Evolutionary conservation across 2,329 filamentous ascomycete genomes (phyloP).

Genomic region (Clarireedia sp.): DNA sequence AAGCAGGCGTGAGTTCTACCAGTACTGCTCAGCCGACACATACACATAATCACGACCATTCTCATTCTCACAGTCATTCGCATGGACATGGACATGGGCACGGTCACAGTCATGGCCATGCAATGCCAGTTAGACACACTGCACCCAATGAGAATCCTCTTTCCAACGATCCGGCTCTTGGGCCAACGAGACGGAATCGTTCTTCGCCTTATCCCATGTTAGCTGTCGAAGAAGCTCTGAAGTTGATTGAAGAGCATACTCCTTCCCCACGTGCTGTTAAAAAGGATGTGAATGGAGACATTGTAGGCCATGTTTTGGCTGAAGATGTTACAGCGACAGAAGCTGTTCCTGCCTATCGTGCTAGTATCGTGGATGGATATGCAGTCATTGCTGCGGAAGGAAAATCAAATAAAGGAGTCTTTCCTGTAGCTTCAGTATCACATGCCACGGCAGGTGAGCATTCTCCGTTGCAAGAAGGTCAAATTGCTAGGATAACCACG

Average conservation of each 20-base stretch:
- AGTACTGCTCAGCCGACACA: constrained; percentile 31
- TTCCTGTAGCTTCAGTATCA: constrained; percentile 79
- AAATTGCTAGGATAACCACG: constrained; percentile 87
- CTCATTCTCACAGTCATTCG: constrained; percentile 40
- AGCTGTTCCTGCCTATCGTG: constrained; percentile 84
- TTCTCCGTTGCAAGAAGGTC: constrained; percentile 57
- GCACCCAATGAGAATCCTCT: constrained; percentile 47
- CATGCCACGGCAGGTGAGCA: constrained; percentile 71
- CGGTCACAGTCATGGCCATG: constrained; percentile 55
- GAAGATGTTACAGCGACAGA: constrained; percentile 70
- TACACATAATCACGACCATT: constrained; percentile 38
- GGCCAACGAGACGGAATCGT: constrained; percentile 64
- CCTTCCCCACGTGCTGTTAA: constrained; percentile 52
- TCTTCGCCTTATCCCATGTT: constrained; percentile 91
- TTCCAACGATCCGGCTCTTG: constrained; percentile 54
- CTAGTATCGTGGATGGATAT: constrained; percentile 96
- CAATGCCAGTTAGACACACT: constrained; percentile 64
- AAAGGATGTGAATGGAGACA: constrained; percentile 50
- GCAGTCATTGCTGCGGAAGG: constrained; percentile 63
- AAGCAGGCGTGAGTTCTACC: constrained; percentile 54
- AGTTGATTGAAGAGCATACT: constrained; percentile 64
- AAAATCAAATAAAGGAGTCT: constrained; percentile 63
- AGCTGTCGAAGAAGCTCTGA: constrained; percentile 71
- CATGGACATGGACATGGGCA: constrained; percentile 42
- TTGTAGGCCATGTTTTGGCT: constrained; percentile 74